A percentile compares a stretch with the other conserved stretches of the same genome.
Conservation (phyloP, 1,284 basidiomycete genomes). For the Rhodotorula sp. region DNA sequence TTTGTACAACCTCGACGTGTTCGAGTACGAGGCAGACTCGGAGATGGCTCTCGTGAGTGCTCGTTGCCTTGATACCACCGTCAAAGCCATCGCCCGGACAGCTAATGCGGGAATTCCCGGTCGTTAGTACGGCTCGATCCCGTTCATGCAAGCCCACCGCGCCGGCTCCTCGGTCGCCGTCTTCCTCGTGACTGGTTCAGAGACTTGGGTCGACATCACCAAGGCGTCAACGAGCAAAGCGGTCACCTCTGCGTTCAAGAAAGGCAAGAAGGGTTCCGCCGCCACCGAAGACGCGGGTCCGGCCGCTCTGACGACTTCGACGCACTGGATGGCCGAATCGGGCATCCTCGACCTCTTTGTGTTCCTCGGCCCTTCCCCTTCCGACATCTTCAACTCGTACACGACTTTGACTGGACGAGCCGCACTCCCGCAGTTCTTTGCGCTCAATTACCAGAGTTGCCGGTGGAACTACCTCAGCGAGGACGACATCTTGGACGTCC, state of each 20-base stretch:
- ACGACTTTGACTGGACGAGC: constrained; percentile 79
- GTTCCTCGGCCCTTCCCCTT: constrained; percentile 80
- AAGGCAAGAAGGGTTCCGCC: constrained; percentile 13
- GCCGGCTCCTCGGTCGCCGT: constrained; percentile 75
- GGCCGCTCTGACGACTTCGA: constrained; percentile 59
- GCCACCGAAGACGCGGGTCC: constrained; percentile 32
- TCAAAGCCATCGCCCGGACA: background rate
- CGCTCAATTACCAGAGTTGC: constrained; percentile 94
- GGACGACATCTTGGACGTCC: constrained; percentile 82
- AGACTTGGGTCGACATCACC: constrained; percentile 90
- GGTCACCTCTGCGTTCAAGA: constrained; percentile 33
- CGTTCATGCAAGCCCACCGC: constrained; percentile 89
- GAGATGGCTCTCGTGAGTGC: constrained; percentile 68
- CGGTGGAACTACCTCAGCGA: constrained; percentile 97
- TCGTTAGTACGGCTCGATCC: constrained; percentile 74
- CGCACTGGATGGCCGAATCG: constrained; percentile 96
- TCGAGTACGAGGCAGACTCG: constrained; percentile 90
- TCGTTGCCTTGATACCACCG: too few species aligned
- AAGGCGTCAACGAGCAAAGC: constrained; percentile 59
- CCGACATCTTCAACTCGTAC: constrained; percentile 81
- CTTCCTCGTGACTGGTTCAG: constrained; percentile 86
- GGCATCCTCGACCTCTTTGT: constrained; percentile 93
- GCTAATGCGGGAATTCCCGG: too few species aligned
- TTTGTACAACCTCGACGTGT: constrained; percentile 94
- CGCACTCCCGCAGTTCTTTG: constrained; percentile 83